phyloP scores from a whole-genome alignment of 495 filamentous ascomycete species.

The Parachaetomium inaequale region DNA sequence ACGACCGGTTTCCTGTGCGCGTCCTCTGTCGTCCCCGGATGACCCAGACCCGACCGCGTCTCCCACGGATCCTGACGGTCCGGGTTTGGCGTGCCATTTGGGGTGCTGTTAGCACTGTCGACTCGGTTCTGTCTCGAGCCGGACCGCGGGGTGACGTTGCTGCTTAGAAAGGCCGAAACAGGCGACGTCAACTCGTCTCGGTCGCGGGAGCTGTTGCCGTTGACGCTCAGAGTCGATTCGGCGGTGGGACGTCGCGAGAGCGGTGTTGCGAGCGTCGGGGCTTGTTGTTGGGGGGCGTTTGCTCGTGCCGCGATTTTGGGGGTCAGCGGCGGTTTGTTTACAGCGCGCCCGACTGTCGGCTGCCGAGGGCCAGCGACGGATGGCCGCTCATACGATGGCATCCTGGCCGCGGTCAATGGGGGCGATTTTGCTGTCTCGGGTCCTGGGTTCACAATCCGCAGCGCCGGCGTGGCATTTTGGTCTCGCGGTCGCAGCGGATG shows the following conservation, averaged over 20 bases:
- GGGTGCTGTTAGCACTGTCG: constrained; percentile 60
- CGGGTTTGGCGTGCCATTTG: constrained; percentile 51
- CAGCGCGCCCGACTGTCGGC: constrained; percentile 39
- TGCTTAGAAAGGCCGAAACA: constrained; percentile 52
- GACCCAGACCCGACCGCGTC: constrained; percentile 34
- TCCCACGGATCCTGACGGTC: constrained; percentile 45
- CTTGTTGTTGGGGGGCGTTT: constrained; percentile 30
- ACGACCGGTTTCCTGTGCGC: constrained; percentile 20
- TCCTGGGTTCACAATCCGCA: constrained; percentile 33
- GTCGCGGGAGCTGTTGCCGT: constrained; percentile 17
- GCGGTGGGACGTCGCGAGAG: constrained; percentile 31
- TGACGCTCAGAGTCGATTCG: constrained; percentile 20
- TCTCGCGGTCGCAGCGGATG: constrained; percentile 34
- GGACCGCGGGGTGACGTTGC: constrained; percentile 71
- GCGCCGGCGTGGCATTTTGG: constrained; percentile 42
- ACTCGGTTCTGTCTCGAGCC: constrained; percentile 62
- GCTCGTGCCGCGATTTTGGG: constrained; percentile 43
- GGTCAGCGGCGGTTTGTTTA: constrained; percentile 43
- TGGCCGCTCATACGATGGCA: constrained; percentile 31
- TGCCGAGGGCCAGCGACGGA: constrained; percentile 29
- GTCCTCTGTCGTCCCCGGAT: constrained; percentile 33
- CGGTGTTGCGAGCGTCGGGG: constrained; percentile 34
- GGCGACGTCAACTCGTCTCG: constrained; percentile 40
- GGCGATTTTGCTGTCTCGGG: constrained; percentile 32
- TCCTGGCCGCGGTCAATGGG: constrained; percentile 27